Evolutionary conservation across 805 yeast genomes (phyloP).

Genomic region (Sugiyamaella qingdaonensis): DNA sequence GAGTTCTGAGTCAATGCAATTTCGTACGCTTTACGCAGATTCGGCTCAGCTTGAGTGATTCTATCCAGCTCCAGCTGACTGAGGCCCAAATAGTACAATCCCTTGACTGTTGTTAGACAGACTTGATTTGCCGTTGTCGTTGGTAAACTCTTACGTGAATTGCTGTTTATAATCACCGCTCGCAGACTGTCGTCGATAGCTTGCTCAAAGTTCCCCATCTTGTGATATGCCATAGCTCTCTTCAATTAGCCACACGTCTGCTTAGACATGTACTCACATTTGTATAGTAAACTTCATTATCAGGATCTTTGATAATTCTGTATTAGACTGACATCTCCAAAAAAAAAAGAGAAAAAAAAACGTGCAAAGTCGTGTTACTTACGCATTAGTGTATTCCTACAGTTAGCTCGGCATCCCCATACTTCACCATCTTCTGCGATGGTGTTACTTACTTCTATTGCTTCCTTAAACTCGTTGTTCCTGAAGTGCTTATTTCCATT

Average conservation of each 20-base stretch:
- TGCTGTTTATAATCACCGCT: conserved; percentile 27
- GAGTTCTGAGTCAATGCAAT: conserved; percentile 26
- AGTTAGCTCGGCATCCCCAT: not conserved
- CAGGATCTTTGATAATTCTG: conserved; percentile 25
- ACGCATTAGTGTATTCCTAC: conserved; percentile 28
- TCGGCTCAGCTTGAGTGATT: conserved; percentile 26
- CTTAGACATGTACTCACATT: conserved; percentile 21
- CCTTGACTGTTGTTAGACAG: conserved; percentile 22
- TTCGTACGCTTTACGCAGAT: conserved; percentile 28
- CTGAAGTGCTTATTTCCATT: conserved; percentile 27
- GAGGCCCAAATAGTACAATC: conserved; percentile 26
- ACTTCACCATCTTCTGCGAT: no score
- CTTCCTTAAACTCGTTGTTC: conserved; percentile 27
- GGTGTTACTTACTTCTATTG: conserved; percentile 22
- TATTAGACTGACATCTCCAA: not conserved
- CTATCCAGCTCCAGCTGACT: conserved; percentile 26
- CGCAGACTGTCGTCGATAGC: conserved; percentile 26
- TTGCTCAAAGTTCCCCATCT: conserved; percentile 22
- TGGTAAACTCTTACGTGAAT: conserved; percentile 15
- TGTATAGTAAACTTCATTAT: conserved; percentile 25
- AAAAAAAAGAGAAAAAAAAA: no score
- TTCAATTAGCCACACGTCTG: not conserved
- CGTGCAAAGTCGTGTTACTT: conserved; percentile 14
- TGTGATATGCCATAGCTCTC: conserved; percentile 27
- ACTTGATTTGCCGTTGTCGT: not conserved